phyloP scores from a whole-genome alignment of 495 filamentous ascomycete genomes.

The Chaetomium cochliodes region DNA sequence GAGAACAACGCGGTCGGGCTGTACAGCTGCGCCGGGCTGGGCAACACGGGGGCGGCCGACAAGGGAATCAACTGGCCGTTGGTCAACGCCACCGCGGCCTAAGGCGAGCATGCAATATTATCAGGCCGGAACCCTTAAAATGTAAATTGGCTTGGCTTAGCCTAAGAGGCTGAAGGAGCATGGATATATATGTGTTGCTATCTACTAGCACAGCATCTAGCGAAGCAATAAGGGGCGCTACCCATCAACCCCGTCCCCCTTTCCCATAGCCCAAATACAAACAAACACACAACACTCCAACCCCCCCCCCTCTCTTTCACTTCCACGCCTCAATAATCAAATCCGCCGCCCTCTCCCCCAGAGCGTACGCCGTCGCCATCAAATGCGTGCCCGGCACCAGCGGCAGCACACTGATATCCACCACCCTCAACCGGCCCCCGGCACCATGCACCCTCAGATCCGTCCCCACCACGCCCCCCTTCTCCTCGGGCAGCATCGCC shows the following conservation, averaged over 20 bases:
- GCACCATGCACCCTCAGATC: slow-evolving; percentile 20
- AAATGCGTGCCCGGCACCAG: slow-evolving; percentile 39
- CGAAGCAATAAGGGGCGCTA: too few species aligned
- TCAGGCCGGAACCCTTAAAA: too few species aligned
- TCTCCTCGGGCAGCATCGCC: slow-evolving; percentile 52
- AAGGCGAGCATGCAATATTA: neutral
- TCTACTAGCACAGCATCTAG: too few species aligned
- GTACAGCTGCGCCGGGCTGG: slow-evolving; percentile 51
- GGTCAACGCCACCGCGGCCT: slow-evolving; percentile 33
- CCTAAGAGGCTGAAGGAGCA: too few species aligned
- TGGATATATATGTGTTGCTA: too few species aligned
- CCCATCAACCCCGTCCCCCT: too few species aligned
- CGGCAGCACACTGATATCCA: slow-evolving; percentile 41
- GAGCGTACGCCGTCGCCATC: slow-evolving; percentile 21
- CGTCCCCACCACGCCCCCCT: slow-evolving; percentile 49
- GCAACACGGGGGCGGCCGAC: slow-evolving; percentile 50
- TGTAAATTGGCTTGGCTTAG: too few species aligned
- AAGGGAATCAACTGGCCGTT: slow-evolving; percentile 57
- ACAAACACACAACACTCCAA: neutral
- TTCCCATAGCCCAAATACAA: too few species aligned
- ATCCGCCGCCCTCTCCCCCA: slow-evolving; percentile 37
- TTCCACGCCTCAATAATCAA: slow-evolving; percentile 52
- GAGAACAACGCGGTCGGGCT: slow-evolving; percentile 54
- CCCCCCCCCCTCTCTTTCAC: neutral
- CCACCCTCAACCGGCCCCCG: too few species aligned